Percentiles rank a stretch among this genome's conserved stretches.
Conservation (phyloP, 177 flowering plant genomes). For the Tripterygium wilfordii region DNA sequence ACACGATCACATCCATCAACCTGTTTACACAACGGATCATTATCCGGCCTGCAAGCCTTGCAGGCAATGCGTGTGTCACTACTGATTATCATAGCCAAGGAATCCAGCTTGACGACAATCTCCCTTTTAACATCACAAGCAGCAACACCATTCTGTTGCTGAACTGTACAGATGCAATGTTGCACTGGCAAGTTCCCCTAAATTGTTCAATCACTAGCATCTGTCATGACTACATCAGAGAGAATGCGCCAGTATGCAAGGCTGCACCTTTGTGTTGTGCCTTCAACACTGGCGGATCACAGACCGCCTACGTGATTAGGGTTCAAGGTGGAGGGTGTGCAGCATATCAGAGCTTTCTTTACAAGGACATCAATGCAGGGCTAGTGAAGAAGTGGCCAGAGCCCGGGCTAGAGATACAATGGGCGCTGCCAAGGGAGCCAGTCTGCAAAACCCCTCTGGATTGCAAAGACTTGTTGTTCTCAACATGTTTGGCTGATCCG, state of each 20-base stretch:
- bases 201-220: slow-evolving; percentile 14
- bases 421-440: slow-evolving; percentile 28
- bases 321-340: slow-evolving; percentile 12
- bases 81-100: slow-evolving; percentile 11
- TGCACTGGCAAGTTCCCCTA: not conserved
- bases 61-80: slow-evolving; percentile 12
- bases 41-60: slow-evolving; percentile 10
- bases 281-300: slow-evolving; percentile 11
- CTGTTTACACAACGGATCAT: slow-evolving; percentile 6
- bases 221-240: slow-evolving; percentile 20
- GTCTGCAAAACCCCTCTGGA: slow-evolving; percentile 12
- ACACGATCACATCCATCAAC: slow-evolving; percentile 18
- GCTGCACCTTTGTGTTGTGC: slow-evolving; percentile 15
- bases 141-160: slow-evolving; percentile 18
- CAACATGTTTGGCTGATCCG: slow-evolving; percentile 19
- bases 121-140: slow-evolving; percentile 22
- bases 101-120: slow-evolving; percentile 13
- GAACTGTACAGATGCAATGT: slow-evolving; percentile 12
- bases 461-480: slow-evolving; percentile 12
- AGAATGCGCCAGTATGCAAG: slow-evolving; percentile 4
- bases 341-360: slow-evolving; percentile 26
- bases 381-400: slow-evolving; percentile 22
- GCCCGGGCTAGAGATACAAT: slow-evolving; percentile 26
- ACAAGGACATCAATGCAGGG: slow-evolving; percentile 3
- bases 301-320: slow-evolving; percentile 5